phyloP scores from a whole-genome alignment of 345 rosid species.

The Salix udensis region DNA sequence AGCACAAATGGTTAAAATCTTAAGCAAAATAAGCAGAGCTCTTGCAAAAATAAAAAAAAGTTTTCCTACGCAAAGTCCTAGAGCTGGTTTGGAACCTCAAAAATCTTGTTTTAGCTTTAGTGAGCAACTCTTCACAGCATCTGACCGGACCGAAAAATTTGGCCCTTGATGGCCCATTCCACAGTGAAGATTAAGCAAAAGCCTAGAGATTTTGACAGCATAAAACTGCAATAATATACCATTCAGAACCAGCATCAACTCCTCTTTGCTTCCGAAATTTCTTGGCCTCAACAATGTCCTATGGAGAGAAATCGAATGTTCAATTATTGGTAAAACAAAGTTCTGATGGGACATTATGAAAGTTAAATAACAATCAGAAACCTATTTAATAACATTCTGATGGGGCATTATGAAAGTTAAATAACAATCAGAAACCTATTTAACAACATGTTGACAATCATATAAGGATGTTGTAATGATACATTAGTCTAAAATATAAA shows the following conservation, averaged over 20 bases:
- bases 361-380: neutral
- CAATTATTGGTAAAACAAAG: neutral
- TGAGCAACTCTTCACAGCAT: neutral
- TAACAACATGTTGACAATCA: neutral
- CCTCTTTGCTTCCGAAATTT: neutral
- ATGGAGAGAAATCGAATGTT: neutral
- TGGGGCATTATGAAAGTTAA: neutral
- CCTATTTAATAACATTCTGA: neutral
- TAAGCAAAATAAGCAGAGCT: neutral
- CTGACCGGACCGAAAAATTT: neutral
- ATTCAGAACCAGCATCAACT: neutral
- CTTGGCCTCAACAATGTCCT: neutral
- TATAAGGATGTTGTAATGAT: neutral
- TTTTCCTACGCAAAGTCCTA: neutral
- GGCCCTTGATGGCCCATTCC: neutral
- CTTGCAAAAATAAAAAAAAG: no score
- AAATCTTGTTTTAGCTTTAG: neutral
- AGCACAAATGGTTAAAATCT: neutral
- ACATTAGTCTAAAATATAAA: no score
- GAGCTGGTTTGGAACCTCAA: neutral
- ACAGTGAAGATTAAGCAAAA: neutral
- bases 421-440: neutral
- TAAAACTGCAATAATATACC: neutral
- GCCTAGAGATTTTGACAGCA: neutral
- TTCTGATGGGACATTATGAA: neutral